Base-by-base conservation (phyloP, 2,329 filamentous ascomycete genomes). In the Trichoderma sp. region DNA sequence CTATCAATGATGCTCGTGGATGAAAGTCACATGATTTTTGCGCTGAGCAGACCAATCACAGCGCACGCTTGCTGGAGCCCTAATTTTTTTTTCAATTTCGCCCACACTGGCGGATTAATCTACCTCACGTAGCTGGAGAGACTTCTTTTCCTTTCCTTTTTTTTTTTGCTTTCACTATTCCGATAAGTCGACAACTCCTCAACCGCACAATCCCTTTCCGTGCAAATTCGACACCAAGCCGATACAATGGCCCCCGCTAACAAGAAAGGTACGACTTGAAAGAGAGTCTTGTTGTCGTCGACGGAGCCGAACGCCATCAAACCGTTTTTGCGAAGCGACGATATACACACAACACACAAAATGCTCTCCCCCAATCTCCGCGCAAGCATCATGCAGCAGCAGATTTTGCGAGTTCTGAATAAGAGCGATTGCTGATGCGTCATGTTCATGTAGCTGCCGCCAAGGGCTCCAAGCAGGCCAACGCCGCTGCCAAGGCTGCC, bases 401-500 rank as follows among this genome's bases (percentile, higher is more conserved):
- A 91, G 89, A 89, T 88, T 89, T 91, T 91, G 89, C 89, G 89
- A 91, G 89, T 91, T 91, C 88, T 88, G 78, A 83, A 80, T 78
- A 85, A 90, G 89, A 85, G 89, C 89, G 89, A 90, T 90, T 91
- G 89, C 89, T 91, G 88, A 91, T 91, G 87, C 85, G 81, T 84
- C 23, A 79, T 85, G 83, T 78, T 81, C 78, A 76, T 81, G 84
- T 81, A 91, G 88, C 86, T 84, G 85, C 84, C 79, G 81, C 86
- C 78, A 90, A 89, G 85, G 88, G 88, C 81, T 82, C 86, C 84
- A 96, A 96, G 90, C 91, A 97, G 90, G 96, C 96, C 86, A 92
- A 91, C 81, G 91, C 92, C 83, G 96, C 96, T 84, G 93, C 96
- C 81, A 98, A 99, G 90, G 93, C 96, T 84, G 93, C 94, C 82